These are phyloP conservation scores for Fusarium tricinctum DNA, from an alignment of 2,329 filamentous ascomycete species.

Conservation along the genomic window DNA sequence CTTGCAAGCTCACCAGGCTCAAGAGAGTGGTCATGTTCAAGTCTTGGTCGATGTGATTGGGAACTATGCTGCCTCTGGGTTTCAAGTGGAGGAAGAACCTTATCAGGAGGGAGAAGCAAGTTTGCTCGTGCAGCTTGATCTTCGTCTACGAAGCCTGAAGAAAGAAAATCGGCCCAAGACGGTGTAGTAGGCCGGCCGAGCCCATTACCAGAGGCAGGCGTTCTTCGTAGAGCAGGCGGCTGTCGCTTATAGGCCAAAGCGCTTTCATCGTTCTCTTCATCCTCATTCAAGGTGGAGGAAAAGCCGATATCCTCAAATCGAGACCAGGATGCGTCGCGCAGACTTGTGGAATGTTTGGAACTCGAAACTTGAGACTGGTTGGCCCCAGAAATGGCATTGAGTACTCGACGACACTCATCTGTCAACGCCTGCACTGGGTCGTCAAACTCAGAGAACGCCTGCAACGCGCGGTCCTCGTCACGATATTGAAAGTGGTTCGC, in stretches of 20 bases:
- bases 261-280: conserved; percentile 73
- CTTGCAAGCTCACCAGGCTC: conserved; percentile 96
- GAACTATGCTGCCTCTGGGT: conserved; percentile 83
- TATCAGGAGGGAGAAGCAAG: conserved; percentile 89
- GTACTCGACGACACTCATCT: conserved; percentile 92
- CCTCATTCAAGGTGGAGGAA: conserved; percentile 78
- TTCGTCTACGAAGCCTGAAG: conserved; percentile 89
- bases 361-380: conserved; percentile 86
- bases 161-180: conserved; percentile 98
- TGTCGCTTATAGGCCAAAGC: conserved; percentile 58
- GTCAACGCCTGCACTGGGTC: conserved; percentile 90
- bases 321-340: conserved; percentile 93
- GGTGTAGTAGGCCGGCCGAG: conserved; percentile 90
- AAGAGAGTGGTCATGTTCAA: conserved; percentile 77
- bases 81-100: conserved; percentile 88
- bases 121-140: conserved; percentile 71
- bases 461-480: conserved; percentile 86
- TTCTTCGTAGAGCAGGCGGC: conserved; percentile 69
- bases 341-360: conserved; percentile 77
- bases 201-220: conserved; percentile 77
- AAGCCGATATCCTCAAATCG: conserved; percentile 97
- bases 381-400: conserved; percentile 87
- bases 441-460: conserved; percentile 88
- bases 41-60: conserved; percentile 81
- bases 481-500: conserved; percentile 97